Base-by-base conservation (phyloP, 2,329 filamentous ascomycete species). In the Diaporthe nobilis region DNA sequence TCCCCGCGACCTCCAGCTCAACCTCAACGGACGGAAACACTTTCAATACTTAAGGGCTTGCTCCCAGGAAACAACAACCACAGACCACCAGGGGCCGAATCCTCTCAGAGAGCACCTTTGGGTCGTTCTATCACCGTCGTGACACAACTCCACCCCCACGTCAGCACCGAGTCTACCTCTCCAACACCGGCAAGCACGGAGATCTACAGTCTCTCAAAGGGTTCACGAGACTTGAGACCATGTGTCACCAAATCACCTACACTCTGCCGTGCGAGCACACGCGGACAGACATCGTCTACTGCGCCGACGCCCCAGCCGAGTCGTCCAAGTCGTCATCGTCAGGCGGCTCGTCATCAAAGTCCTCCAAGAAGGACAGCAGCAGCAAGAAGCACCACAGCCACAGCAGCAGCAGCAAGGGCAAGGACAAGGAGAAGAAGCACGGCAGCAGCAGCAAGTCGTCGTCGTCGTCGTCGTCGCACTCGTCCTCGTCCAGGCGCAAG, bases 201-300 rank as follows among this genome's bases (percentile, higher is more conserved):
- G 71, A 65, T 60, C 47, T 55, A 53, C 31, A 53, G 20, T 34
- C 34, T 49, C 25, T 25, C 58, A 61, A 51, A 53, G 65, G 73
- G 17, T 22, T 61, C 49, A 65, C 71, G 37, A 70, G 65, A 70
- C 49, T 70, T 55, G 49, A 73, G 39, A 75, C 49, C 73, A 89
- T 89, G 88, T 90, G 88, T 79, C 87, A 87, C 78, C 86, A 87
- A 76, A 85, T 86, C 71, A 86, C 84, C 63, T 89, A 89, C 80
- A 87, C 85, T 47, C 83, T 90, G 71, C 85, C 85, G 61, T 90
- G 88, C 80, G 87, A 88, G 81, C 88, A 90, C 80, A 84, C 89
- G 78, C 84, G 84, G 76, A 87, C 85, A 22, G 82, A 85, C 74
- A 85, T 83, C 49, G 82, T 84, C 74, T 87, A 86, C 83, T 90